phyloP scores from a whole-genome alignment of 2,329 filamentous ascomycete genomes.

The Cordyceps tenuipes region DNA sequence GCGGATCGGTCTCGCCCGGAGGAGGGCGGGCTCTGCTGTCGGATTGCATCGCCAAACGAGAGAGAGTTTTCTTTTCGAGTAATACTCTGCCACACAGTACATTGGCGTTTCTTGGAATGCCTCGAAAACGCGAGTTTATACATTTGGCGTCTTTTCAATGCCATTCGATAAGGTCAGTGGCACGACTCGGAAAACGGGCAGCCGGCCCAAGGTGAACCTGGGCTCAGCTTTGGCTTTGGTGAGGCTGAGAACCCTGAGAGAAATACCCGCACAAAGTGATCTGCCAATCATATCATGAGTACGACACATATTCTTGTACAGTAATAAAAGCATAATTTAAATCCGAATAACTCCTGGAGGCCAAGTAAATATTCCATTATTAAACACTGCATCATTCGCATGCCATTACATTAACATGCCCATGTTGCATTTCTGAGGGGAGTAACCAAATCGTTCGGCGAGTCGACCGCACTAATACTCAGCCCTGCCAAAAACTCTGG shows the following conservation, averaged over 20 bases:
- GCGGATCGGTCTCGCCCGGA: not conserved
- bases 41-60: not conserved
- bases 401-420: too few relatives aligned
- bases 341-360: too few relatives aligned
- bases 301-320: not conserved
- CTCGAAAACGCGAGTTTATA: not conserved
- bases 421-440: too few relatives aligned
- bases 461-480: too few relatives aligned
- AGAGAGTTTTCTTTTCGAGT: too few relatives aligned
- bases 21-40: not conserved
- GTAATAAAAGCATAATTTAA: not conserved
- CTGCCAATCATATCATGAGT: not conserved
- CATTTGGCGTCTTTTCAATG: not conserved
- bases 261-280: not conserved
- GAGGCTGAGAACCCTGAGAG: not conserved
- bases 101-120: not conserved
- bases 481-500: too few relatives aligned
- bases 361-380: too few relatives aligned
- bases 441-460: too few relatives aligned
- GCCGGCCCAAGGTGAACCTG: not conserved
- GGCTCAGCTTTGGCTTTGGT: not conserved
- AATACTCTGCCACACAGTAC: not conserved
- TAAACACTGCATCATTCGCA: too few relatives aligned
- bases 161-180: conserved; percentile 2
- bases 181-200: conserved; percentile 4